Evolutionary conservation across 2,329 filamentous ascomycete species (phyloP).

Genomic region (Verticillium klebahnii): DNA sequence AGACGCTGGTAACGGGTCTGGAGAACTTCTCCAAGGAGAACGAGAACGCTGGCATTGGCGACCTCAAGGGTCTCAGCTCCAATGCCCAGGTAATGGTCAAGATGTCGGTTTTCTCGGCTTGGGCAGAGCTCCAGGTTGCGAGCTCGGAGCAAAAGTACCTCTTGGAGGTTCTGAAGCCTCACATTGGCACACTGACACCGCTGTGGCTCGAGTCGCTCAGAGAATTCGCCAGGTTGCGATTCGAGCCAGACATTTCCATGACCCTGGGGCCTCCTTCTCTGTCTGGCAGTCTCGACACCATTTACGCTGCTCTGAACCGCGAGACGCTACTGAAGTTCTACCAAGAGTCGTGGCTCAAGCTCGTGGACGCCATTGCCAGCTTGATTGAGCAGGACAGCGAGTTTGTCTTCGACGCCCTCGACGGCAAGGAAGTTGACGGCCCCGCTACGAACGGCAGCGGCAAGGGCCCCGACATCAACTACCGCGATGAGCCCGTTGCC

Average conservation of each 20-base stretch:
- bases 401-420: conserved; percentile 93
- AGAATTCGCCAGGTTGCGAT: conserved; percentile 87
- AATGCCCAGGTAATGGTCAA: conserved; percentile 99
- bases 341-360: conserved; percentile 92
- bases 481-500: conserved; percentile 93
- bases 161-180: conserved; percentile 80
- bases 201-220: conserved; percentile 90
- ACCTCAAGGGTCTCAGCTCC: conserved; percentile 85
- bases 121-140: conserved; percentile 94
- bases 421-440: conserved; percentile 66
- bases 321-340: conserved; percentile 94
- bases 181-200: conserved; percentile 84
- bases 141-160: conserved; percentile 90
- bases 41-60: conserved; percentile 83
- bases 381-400: conserved; percentile 96
- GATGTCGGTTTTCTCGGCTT: conserved; percentile 93
- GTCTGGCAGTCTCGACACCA: conserved; percentile 83
- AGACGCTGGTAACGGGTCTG: conserved; percentile 82
- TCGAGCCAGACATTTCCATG: conserved; percentile 96
- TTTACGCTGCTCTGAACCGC: conserved; percentile 90
- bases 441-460: conserved; percentile 39
- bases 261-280: conserved; percentile 76
- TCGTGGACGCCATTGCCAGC: conserved; percentile 95
- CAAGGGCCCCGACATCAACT: conserved; percentile 83
- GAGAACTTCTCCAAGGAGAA: conserved; percentile 85